A percentile compares a stretch with the other conserved stretches of the same genome.
Evolutionary conservation across 2,329 filamentous ascomycete genomes (phyloP).

Genomic region (Coniella lustricola): DNA sequence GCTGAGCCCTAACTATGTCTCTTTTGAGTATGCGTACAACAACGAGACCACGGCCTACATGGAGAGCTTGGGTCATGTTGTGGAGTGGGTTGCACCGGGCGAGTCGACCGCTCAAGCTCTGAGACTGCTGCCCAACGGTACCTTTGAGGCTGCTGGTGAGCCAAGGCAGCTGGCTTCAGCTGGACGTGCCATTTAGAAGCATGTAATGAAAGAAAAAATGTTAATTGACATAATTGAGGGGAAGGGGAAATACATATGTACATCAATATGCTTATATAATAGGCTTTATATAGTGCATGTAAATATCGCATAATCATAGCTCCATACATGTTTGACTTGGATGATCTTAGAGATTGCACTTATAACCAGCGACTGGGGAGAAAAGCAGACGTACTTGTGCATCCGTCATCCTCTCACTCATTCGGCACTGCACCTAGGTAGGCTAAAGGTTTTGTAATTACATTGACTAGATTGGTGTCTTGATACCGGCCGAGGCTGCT

Average conservation of each 20-base stretch:
- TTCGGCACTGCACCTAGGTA: conserved; percentile 33
- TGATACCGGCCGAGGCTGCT: conserved; percentile 11
- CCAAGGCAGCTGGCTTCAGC: conserved; percentile 13
- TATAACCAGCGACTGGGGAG: too few species aligned
- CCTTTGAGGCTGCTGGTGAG: conserved; percentile 15
- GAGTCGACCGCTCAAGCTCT: conserved; percentile 67
- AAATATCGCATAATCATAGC: too few species aligned
- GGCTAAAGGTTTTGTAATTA: conserved; percentile 35
- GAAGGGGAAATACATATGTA: too few species aligned
- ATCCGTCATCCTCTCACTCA: conserved; percentile 25
- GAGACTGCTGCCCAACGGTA: conserved; percentile 41
- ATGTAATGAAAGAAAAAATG: background rate
- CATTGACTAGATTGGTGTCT: conserved; percentile 17
- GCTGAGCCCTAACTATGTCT: conserved; percentile 61
- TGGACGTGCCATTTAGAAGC: conserved; percentile 9
- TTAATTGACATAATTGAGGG: background rate
- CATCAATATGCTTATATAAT: too few species aligned
- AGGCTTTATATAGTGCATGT: too few species aligned
- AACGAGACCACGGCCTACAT: conserved; percentile 58
- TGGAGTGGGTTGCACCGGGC: conserved; percentile 59
- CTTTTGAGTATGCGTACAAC: conserved; percentile 64
- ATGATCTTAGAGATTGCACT: too few species aligned
- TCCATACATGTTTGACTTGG: too few species aligned
- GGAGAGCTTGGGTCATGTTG: conserved; percentile 58
- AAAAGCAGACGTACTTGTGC: too few species aligned